A percentile compares a stretch with the other conserved stretches of the same genome.
phyloP scores from a whole-genome alignment of 495 filamentous ascomycete genomes.

The Clohesyomyces aquaticus region DNA sequence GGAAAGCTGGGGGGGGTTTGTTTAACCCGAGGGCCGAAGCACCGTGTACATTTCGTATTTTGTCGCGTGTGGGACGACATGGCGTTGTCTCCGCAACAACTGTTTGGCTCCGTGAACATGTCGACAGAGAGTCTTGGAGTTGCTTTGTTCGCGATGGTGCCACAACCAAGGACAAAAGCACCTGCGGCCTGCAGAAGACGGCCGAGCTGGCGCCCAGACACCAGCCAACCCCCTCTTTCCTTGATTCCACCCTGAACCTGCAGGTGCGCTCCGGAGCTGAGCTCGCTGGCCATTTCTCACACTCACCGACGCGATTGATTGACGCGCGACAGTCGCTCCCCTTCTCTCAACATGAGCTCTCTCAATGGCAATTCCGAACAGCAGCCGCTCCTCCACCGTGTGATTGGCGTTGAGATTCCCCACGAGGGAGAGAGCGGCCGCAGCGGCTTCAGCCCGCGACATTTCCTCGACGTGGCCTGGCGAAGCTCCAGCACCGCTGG shows the following conservation, averaged over 20 bases:
- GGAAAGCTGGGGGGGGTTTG: background rate
- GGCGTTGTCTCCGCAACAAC: conserved; percentile 17
- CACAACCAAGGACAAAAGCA: background rate
- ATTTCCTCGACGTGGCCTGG: conserved; percentile 65
- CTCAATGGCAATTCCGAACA: conserved; percentile 21
- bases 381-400: conserved; percentile 23
- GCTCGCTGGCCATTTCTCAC: too few relatives aligned
- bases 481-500: conserved; percentile 59
- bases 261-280: too few relatives aligned
- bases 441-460: conserved; percentile 59
- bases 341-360: conserved; percentile 8
- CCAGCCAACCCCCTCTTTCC: conserved; percentile 25
- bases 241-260: background rate
- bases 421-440: conserved; percentile 69
- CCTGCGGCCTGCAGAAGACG: conserved; percentile 3
- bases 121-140: too few relatives aligned
- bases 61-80: too few relatives aligned
- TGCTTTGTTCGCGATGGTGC: background rate
- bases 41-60: too few relatives aligned
- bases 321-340: background rate
- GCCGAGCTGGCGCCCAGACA: conserved; percentile 3
- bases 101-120: too few relatives aligned
- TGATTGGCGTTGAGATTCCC: conserved; percentile 46
- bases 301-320: too few relatives aligned
- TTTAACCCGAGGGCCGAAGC: background rate